Evolutionary conservation across 345 rosid genomes (phyloP).

Genomic region (Aurinia saxatilis): DNA sequence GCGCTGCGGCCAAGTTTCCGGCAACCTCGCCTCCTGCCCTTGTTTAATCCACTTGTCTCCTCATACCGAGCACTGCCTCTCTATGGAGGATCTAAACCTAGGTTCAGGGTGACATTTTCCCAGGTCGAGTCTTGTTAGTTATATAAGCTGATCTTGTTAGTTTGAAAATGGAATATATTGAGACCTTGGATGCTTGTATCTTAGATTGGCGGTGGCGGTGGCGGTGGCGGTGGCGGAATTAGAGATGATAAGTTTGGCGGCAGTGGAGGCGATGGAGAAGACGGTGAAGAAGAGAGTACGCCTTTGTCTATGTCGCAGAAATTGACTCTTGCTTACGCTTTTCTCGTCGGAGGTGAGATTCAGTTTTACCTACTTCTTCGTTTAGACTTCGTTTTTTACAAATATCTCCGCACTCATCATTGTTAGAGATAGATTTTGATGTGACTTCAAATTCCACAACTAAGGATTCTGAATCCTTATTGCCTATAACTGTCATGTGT

Average conservation of each 20-base stretch:
- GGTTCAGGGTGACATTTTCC: too few relatives aligned
- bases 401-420: too few relatives aligned
- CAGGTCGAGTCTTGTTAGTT: too few relatives aligned
- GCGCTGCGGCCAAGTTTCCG: too few relatives aligned
- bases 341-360: constrained; percentile 51
- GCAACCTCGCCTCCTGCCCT: too few relatives aligned
- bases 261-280: constrained; percentile 23
- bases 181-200: not conserved
- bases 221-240: constrained; percentile 18
- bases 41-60: too few relatives aligned
- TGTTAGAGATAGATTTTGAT: not conserved
- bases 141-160: too few relatives aligned
- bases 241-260: constrained; percentile 29
- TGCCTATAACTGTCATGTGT: not conserved
- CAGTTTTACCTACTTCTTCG: not conserved
- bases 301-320: constrained; percentile 39
- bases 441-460: not conserved
- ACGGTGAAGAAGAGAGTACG: constrained; percentile 30
- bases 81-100: too few relatives aligned
- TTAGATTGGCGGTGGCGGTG: constrained; percentile 15
- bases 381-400: not conserved
- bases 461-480: not conserved
- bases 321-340: constrained; percentile 36
- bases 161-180: too few relatives aligned
- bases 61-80: too few relatives aligned